Base-by-base conservation (phyloP, 1,284 basidiomycete species). In the Papiliotrema nemorosa region DNA sequence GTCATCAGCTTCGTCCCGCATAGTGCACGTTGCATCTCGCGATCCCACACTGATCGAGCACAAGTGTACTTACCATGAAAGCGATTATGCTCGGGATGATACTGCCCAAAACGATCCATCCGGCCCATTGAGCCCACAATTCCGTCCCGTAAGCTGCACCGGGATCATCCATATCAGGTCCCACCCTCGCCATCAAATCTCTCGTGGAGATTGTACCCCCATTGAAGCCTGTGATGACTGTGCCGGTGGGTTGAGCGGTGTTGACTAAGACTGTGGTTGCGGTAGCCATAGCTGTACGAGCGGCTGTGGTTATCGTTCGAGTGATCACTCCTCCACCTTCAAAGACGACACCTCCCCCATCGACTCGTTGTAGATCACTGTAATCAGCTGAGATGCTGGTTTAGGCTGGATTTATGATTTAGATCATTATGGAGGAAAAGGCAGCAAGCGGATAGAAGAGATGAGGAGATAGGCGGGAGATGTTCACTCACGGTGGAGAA, bases 11-110 rank as follows among this genome's bases (percentile, higher is more conserved):
- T 29, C 42, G 25, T 24, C 44, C 38, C 45, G 43, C 16, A n/a
- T n/a, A n/a, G n/a, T n/a, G n/a, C n/a, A n/a, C n/a, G n/a, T n/a
- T n/a, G n/a, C n/a, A n/a, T n/a, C n/a, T n/a, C n/a, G n/a, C n/a
- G n/a, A n/a, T n/a, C n/a, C n/a, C n/a, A 24, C 43, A 25, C 10
- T 39, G 18, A 29, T 21, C 5, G 21, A 21, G 5, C 13, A 44
- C 21, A 14, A 3, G 29, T 48, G 26, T 4, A 44, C 33, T 48
- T 26, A 52, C 47, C 20, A 54, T 44, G 46, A 48, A 54, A 9
- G 53, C 56, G 12, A 52, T 42, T 5, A 55, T 47, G 31, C 50
- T 49, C 22, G 50, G 52, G 13, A 54, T 22, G 42, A 54, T 50
- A 4, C 36, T 34, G 13, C 47, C 48, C n/a, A 54, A 27, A 3